Base-by-base conservation (phyloP, 2,329 filamentous ascomycete genomes). In the Tolypocladium capitatum region DNA sequence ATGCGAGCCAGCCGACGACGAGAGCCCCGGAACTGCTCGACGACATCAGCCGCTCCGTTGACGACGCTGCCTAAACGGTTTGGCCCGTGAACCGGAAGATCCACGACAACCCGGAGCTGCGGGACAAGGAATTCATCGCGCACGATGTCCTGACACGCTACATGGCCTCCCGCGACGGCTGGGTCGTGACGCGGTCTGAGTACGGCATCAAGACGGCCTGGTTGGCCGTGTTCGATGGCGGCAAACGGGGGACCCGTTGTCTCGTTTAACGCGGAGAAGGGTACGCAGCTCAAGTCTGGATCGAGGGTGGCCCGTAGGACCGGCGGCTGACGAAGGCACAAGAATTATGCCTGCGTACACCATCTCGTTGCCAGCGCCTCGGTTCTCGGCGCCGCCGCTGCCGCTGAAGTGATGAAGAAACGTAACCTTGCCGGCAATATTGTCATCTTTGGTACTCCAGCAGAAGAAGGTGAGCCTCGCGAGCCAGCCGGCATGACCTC, bases 301-400 rank as follows among this genome's bases (percentile, higher is more conserved):
- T 21, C 4, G 28, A 11, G 28, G 9, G 28, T 4, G 28, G 10
- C 28, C 2, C 5, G 28, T 10, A 10, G 28, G 10, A 30, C 9
- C 28, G 28, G 28, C 28, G 28, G 28, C 28, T 30, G 28, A 30
- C 28, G 10, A 10, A 10, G 10, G 28, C 28, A 30, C 3, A 24
- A 73, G 70, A 75, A 52, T 70, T 72, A 76, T 53, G 71, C 72
- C 10, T 77, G 74, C 48, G 74, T 74, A 5, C 74, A 77, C 58
- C 76, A 77, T 51, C 64, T 74, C 41, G 75, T n/a, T n/a, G n/a
- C n/a, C n/a, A n/a, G n/a, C n/a, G n/a, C n/a, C n/a, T n/a, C n/a
- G n/a, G n/a, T n/a, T n/a, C n/a, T n/a, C n/a, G n/a, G n/a, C n/a
- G n/a, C n/a, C n/a, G n/a, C n/a, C n/a, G n/a, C n/a, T n/a, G n/a